phyloP scores from a whole-genome alignment of 306 rosid genomes.

The Cyclanthera cordifolia region DNA sequence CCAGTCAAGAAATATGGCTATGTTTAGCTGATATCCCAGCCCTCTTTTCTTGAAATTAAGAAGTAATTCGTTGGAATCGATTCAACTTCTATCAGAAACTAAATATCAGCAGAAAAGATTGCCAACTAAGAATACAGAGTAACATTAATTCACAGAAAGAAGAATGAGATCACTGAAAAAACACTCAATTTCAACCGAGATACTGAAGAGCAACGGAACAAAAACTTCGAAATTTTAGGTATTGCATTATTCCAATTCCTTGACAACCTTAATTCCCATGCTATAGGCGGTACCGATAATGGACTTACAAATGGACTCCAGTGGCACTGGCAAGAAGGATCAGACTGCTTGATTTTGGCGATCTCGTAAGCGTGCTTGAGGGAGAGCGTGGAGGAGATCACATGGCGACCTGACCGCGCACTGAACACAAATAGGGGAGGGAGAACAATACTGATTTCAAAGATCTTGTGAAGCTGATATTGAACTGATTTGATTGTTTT shows the following conservation, averaged over 20 bases:
- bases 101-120: neutral
- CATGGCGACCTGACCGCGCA: conserved; percentile 69
- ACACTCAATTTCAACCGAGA: neutral
- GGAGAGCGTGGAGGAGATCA: conserved; percentile 45
- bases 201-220: neutral
- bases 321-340: conserved; percentile 59
- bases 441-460: too few relatives aligned
- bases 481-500: too few relatives aligned
- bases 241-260: conserved; percentile 48
- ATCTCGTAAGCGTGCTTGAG: conserved; percentile 70
- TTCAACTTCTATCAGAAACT: conserved; percentile 4
- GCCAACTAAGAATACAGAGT: neutral
- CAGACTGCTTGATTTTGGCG: conserved; percentile 68
- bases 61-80: neutral
- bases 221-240: neutral
- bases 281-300: conserved; percentile 62
- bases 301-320: conserved; percentile 65
- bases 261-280: conserved; percentile 71
- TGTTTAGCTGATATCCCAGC: neutral
- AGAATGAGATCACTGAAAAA: neutral
- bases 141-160: conserved; percentile 3
- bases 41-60: neutral
- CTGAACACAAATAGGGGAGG: too few relatives aligned
- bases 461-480: too few relatives aligned
- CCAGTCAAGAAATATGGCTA: neutral